phyloP scores from a whole-genome alignment of 176 grass and related monocot species.

The Urochloa ruziziensis region DNA sequence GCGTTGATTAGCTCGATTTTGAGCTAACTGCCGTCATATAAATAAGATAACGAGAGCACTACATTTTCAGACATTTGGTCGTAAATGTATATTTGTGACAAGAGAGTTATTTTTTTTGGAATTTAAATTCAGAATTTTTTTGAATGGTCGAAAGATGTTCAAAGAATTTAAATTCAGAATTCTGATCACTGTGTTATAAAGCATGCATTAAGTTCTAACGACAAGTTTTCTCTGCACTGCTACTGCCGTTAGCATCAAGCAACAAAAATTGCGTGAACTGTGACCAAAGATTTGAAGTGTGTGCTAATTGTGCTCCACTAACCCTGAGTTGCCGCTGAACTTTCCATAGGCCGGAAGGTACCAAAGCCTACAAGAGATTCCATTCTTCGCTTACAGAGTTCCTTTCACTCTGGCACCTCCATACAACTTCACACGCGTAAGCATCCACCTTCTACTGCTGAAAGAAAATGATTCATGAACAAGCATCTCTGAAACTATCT shows the following conservation, averaged over 20 bases:
- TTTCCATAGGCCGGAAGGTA: slow-evolving; percentile 66
- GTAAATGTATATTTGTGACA: not conserved
- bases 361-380: slow-evolving; percentile 77
- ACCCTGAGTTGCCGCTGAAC: not conserved
- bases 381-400: slow-evolving; percentile 64
- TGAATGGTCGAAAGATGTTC: too few species aligned
- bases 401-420: slow-evolving; percentile 41
- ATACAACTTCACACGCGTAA: slow-evolving; percentile 48
- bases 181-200: not conserved
- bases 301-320: not conserved
- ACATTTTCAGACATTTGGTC: not conserved
- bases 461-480: not conserved
- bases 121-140: not conserved
- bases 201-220: not conserved
- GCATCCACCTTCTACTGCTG: not conserved
- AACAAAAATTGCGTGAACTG: slow-evolving; percentile 12
- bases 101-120: not conserved
- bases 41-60: too few species aligned
- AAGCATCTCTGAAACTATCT: not conserved
- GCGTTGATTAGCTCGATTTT: too few species aligned
- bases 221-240: slow-evolving; percentile 5
- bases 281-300: not conserved
- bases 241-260: slow-evolving; percentile 5
- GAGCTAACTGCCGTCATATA: too few species aligned
- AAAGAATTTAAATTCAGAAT: not conserved